A percentile compares a stretch with the other conserved stretches of the same genome.
phyloP scores from a whole-genome alignment of 345 rosid species.

The Hirschfeldia incana region DNA sequence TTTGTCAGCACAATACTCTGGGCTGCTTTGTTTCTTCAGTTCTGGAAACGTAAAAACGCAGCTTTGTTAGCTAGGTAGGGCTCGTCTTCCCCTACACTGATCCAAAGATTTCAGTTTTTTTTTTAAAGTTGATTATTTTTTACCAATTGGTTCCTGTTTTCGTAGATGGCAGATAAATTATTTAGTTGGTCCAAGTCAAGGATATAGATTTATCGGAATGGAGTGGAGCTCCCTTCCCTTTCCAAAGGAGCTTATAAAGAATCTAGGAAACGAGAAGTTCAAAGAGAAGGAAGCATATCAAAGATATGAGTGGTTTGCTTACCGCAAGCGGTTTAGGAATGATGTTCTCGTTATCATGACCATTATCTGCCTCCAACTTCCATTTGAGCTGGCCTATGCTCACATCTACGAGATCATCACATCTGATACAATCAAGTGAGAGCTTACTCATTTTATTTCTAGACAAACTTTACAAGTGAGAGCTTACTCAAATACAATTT shows the following conservation, averaged over 20 bases:
- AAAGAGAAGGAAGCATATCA: constrained; percentile 76
- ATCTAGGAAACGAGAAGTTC: constrained; percentile 47
- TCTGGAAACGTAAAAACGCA: constrained; percentile 91
- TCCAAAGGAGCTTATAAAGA: constrained; percentile 48
- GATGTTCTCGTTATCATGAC: constrained; percentile 64
- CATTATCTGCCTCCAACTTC: constrained; percentile 90
- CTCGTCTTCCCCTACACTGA: constrained; percentile 22
- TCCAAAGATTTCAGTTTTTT: not conserved
- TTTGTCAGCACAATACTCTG: constrained; percentile 66
- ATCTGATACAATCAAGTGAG: constrained; percentile 69
- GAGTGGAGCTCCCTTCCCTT: constrained; percentile 61
- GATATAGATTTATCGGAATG: constrained; percentile 53
- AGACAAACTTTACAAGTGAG: too few relatives aligned
- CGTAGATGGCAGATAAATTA: constrained; percentile 79
- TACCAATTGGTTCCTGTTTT: constrained; percentile 10
- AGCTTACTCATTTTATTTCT: too few relatives aligned
- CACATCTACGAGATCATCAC: constrained; percentile 70
- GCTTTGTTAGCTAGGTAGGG: constrained; percentile 76
- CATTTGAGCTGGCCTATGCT: constrained; percentile 97
- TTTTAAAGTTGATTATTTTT: constrained; percentile 22
- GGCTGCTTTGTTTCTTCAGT: constrained; percentile 92
- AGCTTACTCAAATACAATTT: too few relatives aligned
- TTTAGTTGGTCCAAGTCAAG: constrained; percentile 62
- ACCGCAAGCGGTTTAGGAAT: constrained; percentile 74
- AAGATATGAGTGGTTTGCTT: constrained; percentile 83